A percentile compares a stretch with the other conserved stretches of the same genome.
These are phyloP conservation scores for Kwoniella sp. DNA, from an alignment of 768 basidiomycete genomes.

Conservation along the genomic window DNA sequence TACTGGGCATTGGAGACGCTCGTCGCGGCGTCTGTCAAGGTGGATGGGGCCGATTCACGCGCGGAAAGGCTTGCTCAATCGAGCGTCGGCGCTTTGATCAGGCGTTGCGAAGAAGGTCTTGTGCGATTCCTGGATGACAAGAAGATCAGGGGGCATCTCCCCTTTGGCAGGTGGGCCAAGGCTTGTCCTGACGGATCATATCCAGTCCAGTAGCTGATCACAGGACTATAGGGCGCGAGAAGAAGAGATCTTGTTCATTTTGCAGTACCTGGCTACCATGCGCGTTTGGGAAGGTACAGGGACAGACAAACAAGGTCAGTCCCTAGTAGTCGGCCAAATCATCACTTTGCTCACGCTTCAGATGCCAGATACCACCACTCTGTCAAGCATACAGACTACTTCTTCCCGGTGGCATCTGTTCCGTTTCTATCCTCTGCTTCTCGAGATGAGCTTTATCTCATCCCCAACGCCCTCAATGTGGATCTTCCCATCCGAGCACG, in stretches of 20 bases:
- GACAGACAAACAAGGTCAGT: conserved; percentile 53
- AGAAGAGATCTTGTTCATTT: conserved; percentile 79
- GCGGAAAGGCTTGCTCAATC: conserved; percentile 77
- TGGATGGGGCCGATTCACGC: conserved; percentile 47
- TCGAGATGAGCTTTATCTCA: conserved; percentile 71
- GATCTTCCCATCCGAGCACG: conserved; percentile 52
- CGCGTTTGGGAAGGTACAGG: conserved; percentile 49
- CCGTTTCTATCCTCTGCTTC: conserved; percentile 74
- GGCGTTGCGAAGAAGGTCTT: conserved; percentile 67
- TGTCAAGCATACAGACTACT: conserved; percentile 68
- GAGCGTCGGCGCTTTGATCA: conserved; percentile 66
- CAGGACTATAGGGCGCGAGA: conserved; percentile 64
- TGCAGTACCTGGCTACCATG: conserved; percentile 69
- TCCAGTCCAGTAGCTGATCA: not conserved
- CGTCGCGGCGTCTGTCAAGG: conserved; percentile 9
- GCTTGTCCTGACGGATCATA: not conserved
- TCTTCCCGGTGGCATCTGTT: conserved; percentile 80
- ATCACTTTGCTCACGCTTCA: no score
- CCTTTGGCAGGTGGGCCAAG: conserved; percentile 69
- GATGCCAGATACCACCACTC: no score
- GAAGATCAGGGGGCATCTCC: conserved; percentile 74
- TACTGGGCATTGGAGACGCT: conserved; percentile 44
- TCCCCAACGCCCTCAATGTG: conserved; percentile 66
- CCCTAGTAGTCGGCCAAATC: no score
- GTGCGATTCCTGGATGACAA: conserved; percentile 78